These are phyloP conservation scores for Chlorella sp. DNA, from an alignment of 139 green algal genomes.

Conservation along the genomic window DNA sequence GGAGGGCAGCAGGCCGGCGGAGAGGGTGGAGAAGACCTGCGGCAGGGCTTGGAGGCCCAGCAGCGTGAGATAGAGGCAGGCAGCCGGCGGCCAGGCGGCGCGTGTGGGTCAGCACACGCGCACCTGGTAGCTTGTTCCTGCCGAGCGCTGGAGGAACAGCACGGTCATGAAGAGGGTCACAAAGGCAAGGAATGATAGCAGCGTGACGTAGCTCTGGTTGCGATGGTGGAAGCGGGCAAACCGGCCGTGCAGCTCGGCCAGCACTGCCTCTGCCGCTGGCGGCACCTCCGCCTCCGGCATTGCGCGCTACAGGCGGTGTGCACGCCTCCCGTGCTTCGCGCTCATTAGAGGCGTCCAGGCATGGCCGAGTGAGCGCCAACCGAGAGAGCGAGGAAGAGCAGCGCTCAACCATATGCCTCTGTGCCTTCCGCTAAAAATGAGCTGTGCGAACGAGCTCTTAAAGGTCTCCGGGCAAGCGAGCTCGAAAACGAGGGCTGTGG, in stretches of 20 bases:
- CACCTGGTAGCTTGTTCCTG: constrained; percentile 61
- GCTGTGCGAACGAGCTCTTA: no score
- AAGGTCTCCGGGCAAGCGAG: no score
- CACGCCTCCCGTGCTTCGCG: no score
- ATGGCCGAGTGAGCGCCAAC: no score
- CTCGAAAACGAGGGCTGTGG: no score
- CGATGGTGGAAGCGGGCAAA: background rate
- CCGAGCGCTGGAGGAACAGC: constrained; percentile 70
- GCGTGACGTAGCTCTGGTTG: constrained; percentile 62
- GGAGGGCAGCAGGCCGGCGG: constrained; percentile 49
- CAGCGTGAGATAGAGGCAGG: background rate
- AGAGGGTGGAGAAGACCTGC: constrained; percentile 60
- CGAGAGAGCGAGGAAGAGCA: no score
- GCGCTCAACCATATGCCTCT: no score
- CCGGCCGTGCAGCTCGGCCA: background rate
- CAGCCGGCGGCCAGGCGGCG: background rate
- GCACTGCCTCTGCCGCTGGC: background rate
- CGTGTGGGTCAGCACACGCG: background rate
- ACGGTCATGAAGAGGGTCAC: constrained; percentile 68
- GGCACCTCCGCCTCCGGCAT: background rate
- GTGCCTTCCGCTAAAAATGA: no score
- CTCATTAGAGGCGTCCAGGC: no score
- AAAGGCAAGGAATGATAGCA: constrained; percentile 76
- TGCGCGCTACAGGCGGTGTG: no score
- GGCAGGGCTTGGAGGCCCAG: background rate